Evolutionary conservation across 2,329 filamentous ascomycete species (phyloP).

Genomic region (Xenoacremonium recifei): DNA sequence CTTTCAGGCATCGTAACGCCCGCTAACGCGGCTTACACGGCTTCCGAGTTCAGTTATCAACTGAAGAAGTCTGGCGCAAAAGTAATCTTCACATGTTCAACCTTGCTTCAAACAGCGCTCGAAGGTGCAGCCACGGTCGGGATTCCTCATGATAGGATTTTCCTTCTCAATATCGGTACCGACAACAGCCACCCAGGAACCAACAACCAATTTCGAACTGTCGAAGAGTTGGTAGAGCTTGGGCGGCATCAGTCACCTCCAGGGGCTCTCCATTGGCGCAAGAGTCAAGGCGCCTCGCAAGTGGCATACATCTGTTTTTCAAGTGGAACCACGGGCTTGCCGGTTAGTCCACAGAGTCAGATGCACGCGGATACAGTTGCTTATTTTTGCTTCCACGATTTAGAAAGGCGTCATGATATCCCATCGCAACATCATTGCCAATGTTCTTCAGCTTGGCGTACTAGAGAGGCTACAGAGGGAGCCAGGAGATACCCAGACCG

Average conservation of each 20-base stretch:
- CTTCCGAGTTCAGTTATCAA: background rate
- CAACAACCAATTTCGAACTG: background rate
- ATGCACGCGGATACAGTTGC: background rate
- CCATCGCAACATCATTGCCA: background rate
- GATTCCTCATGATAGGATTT: background rate
- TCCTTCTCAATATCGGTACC: background rate
- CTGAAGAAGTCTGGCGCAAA: background rate
- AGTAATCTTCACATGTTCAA: background rate
- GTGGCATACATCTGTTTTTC: background rate
- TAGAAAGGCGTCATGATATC: background rate
- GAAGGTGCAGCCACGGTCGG: background rate
- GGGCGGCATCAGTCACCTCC: background rate
- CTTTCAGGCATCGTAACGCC: background rate
- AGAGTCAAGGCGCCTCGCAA: background rate
- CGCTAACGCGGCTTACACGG: background rate
- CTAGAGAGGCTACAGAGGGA: background rate
- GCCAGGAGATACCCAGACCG: background rate
- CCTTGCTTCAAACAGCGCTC: background rate
- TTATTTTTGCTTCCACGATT: background rate
- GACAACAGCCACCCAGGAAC: background rate
- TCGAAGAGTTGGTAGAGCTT: background rate
- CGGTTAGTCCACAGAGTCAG: background rate
- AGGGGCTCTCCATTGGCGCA: background rate
- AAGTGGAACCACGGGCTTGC: background rate
- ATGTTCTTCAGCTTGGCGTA: background rate